Conservation (phyloP, 345 rosid genomes). For the Eucalyptus leucophloia region DNA sequence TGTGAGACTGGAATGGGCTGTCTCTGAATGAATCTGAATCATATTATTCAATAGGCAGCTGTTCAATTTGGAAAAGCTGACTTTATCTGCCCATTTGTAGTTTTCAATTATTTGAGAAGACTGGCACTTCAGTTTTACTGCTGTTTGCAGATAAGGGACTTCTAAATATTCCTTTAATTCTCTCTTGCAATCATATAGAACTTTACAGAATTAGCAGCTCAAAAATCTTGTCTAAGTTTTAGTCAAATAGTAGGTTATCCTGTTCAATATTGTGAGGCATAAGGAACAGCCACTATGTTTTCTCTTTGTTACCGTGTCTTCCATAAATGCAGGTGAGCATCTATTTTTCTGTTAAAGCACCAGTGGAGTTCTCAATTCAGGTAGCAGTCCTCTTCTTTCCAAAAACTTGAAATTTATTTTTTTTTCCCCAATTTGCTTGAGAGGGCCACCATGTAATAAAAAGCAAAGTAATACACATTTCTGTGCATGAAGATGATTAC, state of each 20-base stretch:
- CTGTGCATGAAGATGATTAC: neutral
- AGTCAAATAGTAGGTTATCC: neutral
- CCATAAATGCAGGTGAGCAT: constrained; percentile 47
- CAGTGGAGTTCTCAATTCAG: constrained; percentile 74
- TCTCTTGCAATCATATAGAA: neutral
- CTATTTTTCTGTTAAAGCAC: constrained; percentile 81
- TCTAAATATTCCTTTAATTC: neutral
- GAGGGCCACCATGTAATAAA: neutral
- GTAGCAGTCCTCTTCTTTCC: constrained; percentile 11
- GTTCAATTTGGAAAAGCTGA: neutral
- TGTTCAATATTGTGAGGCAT: neutral
- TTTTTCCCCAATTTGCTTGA: neutral
- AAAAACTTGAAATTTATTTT: neutral
- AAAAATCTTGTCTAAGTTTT: neutral
- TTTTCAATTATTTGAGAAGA: neutral
- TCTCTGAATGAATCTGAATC: neutral
- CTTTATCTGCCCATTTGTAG: neutral
- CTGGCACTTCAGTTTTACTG: neutral
- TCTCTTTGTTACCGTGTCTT: neutral
- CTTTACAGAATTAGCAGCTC: neutral
- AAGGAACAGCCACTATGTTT: neutral
- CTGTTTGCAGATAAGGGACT: neutral
- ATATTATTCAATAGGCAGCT: neutral
- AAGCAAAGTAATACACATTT: neutral
- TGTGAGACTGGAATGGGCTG: neutral